These are phyloP conservation scores for Acer campestre DNA, from an alignment of 345 rosid genomes.

Conservation along the genomic window DNA sequence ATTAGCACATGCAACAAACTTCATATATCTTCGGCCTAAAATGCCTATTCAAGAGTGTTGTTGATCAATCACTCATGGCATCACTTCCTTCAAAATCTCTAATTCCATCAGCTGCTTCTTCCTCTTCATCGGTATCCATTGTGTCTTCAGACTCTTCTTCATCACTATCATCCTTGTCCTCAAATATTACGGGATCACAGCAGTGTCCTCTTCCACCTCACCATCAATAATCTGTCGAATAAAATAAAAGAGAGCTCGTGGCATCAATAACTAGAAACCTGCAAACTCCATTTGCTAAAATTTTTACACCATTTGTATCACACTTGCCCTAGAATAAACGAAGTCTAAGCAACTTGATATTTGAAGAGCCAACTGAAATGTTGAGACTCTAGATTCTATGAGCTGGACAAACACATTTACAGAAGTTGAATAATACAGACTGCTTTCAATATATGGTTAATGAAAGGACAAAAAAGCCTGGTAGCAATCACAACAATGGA, in stretches of 20 bases:
- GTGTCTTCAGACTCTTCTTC: conserved; percentile 64
- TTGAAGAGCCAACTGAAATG: conserved; percentile 65
- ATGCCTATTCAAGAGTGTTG: neutral
- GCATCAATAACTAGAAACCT: neutral
- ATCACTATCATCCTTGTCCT: conserved; percentile 77
- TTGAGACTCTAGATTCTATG: conserved; percentile 77
- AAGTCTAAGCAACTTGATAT: conserved; percentile 73
- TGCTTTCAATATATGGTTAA: neutral
- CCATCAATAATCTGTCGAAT: conserved; percentile 57
- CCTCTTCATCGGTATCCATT: conserved; percentile 52
- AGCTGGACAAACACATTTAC: conserved; percentile 44
- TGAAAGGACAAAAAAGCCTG: neutral
- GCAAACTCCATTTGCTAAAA: neutral
- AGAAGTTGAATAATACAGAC: neutral
- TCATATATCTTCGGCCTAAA: neutral
- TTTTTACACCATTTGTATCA: neutral
- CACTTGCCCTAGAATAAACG: conserved; percentile 51
- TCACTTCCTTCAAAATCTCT: conserved; percentile 54
- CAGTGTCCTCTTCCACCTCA: conserved; percentile 43
- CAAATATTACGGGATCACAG: conserved; percentile 57
- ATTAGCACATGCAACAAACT: too few relatives aligned
- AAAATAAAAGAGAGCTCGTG: neutral
- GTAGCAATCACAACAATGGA: neutral
- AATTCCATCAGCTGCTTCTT: conserved; percentile 27
- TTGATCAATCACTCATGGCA: conserved; percentile 53